Evolutionary conservation across 805 yeast species (phyloP), one percentile per base, ranked within the genome.

Genomic region (Saccharomycopsis synnaedendra): DNA sequence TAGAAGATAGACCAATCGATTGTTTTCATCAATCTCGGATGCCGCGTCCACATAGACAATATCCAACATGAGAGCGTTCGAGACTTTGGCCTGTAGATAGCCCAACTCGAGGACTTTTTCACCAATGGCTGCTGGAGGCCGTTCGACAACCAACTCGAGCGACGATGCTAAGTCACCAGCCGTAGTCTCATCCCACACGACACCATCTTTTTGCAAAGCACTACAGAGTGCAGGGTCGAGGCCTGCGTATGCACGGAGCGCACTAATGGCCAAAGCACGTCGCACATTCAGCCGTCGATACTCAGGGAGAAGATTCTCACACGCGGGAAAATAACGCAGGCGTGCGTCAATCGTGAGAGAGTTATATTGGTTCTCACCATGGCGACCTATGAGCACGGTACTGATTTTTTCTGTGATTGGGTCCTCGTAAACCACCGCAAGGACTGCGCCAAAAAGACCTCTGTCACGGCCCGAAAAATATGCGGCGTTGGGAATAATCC

Each of bases 111-210:
- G 57, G 6, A 90, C 54, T 37, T 70, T 65, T 33, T 61, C 56
- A 3, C 95, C 93, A 11, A 84, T 62, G 3, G 75, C 74, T 0
- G 59, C 56, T 0, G 94, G 87, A 0, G 75, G 61, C 46, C 65
- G 68, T 3, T 72, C 67, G 5, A 72, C 68, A 3, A 85, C 64
- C 3, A 81, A 64, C 3, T 57, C 57, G 82, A 89, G 81, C 9
- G 65, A 53, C 33, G 83, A 76, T 0, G 96, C 95, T 31, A 85
- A 59, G 6, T 74, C 72, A 0, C 97, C 97, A 1, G 96, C 96
- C 46, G 75, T 71, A 0, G 90, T 82, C 56, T 86, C 96, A 62
- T 90, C 97, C 75, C 80, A 71, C 49, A 46, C 46, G 59, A 36
- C 2, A 48, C 28, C 35, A 29, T 40, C 48, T 19, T 44, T 32